Evolutionary conservation across 345 rosid species (phyloP).

Genomic region (Aurinia saxatilis): DNA sequence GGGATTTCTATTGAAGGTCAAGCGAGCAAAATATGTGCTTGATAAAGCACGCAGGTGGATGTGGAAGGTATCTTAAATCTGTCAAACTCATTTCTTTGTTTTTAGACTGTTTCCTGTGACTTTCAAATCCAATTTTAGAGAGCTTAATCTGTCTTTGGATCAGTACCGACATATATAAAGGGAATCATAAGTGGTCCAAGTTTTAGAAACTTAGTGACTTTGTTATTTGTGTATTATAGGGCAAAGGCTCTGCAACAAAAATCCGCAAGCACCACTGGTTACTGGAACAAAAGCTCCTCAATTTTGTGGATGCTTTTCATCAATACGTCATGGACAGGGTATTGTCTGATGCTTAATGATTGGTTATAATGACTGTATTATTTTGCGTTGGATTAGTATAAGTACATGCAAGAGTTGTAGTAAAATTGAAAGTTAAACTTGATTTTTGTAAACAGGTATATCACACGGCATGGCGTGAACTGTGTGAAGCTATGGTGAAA

Average conservation of each 20-base stretch:
- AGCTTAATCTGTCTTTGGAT: background rate
- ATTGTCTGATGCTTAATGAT: slow-evolving; percentile 20
- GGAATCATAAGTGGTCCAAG: slow-evolving; percentile 2
- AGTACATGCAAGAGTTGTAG: background rate
- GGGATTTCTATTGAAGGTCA: slow-evolving; percentile 91
- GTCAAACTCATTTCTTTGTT: background rate
- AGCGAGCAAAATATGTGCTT: slow-evolving; percentile 91
- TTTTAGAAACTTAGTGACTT: background rate
- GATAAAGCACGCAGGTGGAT: slow-evolving; percentile 98
- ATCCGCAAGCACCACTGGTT: slow-evolving; percentile 77
- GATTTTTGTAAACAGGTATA: slow-evolving; percentile 64
- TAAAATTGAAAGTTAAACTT: slow-evolving; percentile 10
- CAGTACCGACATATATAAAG: background rate
- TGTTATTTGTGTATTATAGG: slow-evolving; percentile 39
- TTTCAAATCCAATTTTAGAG: background rate
- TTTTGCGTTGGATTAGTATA: background rate
- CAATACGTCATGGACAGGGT: slow-evolving; percentile 99
- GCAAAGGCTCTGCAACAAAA: slow-evolving; percentile 50
- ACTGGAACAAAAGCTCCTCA: slow-evolving; percentile 95
- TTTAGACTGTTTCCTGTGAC: background rate
- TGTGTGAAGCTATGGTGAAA: slow-evolving; percentile 77
- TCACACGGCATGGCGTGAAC: slow-evolving; percentile 95
- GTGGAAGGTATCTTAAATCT: slow-evolving; percentile 74
- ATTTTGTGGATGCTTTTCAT: slow-evolving; percentile 98
- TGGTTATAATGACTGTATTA: background rate